Evolutionary conservation across 2,329 filamentous ascomycete genomes (phyloP), one percentile per base, ranked within the genome.

Genomic region (Fusarium stilboides): DNA sequence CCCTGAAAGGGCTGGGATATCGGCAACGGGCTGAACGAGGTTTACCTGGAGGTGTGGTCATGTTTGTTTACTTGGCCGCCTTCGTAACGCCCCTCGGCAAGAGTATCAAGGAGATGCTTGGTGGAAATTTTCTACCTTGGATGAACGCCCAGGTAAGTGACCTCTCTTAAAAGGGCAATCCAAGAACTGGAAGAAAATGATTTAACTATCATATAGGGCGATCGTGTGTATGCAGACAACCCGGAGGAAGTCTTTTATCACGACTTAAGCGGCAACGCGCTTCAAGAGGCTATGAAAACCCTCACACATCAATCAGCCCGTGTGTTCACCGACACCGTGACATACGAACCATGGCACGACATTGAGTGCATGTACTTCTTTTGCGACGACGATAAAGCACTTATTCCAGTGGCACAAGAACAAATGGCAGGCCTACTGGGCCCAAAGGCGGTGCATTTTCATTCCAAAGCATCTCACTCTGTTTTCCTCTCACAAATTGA

Each of bases 21-120:
- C 74, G 74, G 36, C 69, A 79, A 20, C 75, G 81, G 10, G 62
- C 70, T 28, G 65, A 60, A 0, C 68, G 71, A 2, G 81, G 79
- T 2, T 65, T 78, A 49, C 57, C 73, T 7, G 82, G 82, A 1
- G 82, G 83, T 8, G 78, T 84, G 1, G 67, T 78, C 8, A 75
- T 76, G 63, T 67, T 78, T 15, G 77, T 80, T 4, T 84, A 80
- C 57, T 46, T 79, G 22, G 57, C 77, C 0, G 77, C 77, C 1
- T 81, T 79, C 20, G 73, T 80, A 24, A 72, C 77, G 1, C 77
- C 76, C 3, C 51, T 68, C 2, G 76, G 74, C 1, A 56, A 71
- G 33, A 74, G 70, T 24, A 65, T 78, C 28, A 66, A 72, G 9
- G 61, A 72, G 3, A 71, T 72, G 46, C 70, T 77, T 0, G 73